Evolutionary conservation across 1,284 basidiomycete species (phyloP).

Genomic region (Puccinia coronata): DNA sequence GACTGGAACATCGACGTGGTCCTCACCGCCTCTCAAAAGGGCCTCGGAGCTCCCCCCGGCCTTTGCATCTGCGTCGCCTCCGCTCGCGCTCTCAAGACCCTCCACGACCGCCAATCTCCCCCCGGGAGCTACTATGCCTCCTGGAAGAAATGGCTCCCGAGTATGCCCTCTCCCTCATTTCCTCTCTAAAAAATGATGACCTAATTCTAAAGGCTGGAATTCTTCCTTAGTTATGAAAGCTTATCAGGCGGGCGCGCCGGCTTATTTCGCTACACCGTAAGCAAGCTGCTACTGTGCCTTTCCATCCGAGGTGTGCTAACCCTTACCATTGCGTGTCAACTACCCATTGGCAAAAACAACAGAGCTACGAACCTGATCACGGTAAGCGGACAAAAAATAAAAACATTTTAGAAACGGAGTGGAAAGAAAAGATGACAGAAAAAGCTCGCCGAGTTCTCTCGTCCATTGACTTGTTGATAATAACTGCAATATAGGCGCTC

Average conservation of each 20-base stretch:
- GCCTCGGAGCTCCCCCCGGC: constrained; percentile 91
- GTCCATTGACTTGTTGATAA: too few relatives aligned
- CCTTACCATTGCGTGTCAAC: neutral
- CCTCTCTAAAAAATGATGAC: neutral
- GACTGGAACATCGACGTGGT: constrained; percentile 91
- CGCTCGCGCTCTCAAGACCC: constrained; percentile 74
- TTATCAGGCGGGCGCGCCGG: constrained; percentile 72
- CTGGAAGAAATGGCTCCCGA: constrained; percentile 69
- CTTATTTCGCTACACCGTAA: constrained; percentile 84
- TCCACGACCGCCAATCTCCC: constrained; percentile 71
- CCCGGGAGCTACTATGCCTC: constrained; percentile 80
- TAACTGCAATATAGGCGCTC: constrained; percentile 78
- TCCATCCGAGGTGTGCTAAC: neutral
- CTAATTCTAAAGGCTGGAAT: neutral
- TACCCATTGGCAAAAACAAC: neutral
- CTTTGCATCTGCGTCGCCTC: constrained; percentile 82
- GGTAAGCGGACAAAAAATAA: too few relatives aligned
- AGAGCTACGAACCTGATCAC: constrained; percentile 56
- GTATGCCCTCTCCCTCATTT: constrained; percentile 51
- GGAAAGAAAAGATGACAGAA: constrained; percentile 50
- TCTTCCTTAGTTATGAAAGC: constrained; percentile 72
- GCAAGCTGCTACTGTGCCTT: neutral
- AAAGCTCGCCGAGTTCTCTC: constrained; percentile 35
- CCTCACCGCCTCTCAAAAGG: constrained; percentile 89
- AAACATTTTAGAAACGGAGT: too few relatives aligned